These are phyloP conservation scores for Clathrus columnatus DNA, from an alignment of 768 basidiomycete genomes.

Conservation along the genomic window DNA sequence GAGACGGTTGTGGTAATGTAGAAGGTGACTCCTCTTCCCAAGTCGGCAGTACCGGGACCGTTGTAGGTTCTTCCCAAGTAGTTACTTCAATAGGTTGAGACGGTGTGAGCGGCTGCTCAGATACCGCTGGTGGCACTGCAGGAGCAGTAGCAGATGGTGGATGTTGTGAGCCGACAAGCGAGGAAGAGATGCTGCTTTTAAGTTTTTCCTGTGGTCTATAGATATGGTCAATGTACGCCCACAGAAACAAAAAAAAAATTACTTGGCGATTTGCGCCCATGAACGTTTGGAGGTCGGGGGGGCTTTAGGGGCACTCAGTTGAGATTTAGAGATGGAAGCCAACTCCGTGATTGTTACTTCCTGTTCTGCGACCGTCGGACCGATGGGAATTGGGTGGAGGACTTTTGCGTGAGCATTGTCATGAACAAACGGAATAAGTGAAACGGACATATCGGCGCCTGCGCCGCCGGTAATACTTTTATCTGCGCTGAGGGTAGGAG, in stretches of 20 bases:
- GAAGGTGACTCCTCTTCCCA: slow-evolving; percentile 61
- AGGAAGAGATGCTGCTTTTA: slow-evolving; percentile 28
- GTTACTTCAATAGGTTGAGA: slow-evolving; percentile 4
- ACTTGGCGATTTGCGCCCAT: slow-evolving; percentile 83
- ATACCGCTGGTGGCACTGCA: slow-evolving; percentile 19
- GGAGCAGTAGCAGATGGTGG: slow-evolving; percentile 21
- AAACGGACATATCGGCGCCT: background rate
- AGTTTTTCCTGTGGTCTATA: slow-evolving; percentile 15
- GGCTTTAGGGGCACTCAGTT: slow-evolving; percentile 4
- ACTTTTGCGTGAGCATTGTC: background rate
- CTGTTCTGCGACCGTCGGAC: background rate
- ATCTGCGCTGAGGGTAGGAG: slow-evolving; percentile 17
- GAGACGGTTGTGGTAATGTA: slow-evolving; percentile 18
- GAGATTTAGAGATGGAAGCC: background rate
- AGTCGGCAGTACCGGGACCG: slow-evolving; percentile 47
- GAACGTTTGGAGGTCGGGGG: slow-evolving; percentile 72
- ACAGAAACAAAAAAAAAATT: background rate
- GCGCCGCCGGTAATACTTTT: background rate
- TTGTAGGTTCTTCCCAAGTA: slow-evolving; percentile 69
- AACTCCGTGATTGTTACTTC: background rate
- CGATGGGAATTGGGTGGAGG: background rate
- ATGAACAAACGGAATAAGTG: background rate
- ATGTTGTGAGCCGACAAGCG: slow-evolving; percentile 20
- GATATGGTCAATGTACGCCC: background rate
- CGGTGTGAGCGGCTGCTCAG: slow-evolving; percentile 12